Base-by-base conservation (phyloP, 192 early-diverging fungal species). In the Cladochytrium replicatum region DNA sequence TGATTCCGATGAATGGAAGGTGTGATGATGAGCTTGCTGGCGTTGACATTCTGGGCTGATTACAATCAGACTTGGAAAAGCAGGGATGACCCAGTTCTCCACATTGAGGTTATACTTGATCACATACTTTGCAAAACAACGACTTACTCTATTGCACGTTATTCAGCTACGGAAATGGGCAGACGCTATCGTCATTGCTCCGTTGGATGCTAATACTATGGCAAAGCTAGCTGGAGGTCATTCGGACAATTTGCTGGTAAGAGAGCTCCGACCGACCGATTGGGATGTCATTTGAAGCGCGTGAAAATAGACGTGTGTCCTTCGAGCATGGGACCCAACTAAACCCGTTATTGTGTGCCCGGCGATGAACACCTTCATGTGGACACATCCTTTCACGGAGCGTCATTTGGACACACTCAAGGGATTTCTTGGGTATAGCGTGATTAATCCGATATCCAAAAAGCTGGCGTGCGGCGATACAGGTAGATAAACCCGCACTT, bases 311-410 rank as follows among this genome's bases (percentile, higher is more conserved):
- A 93, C 91, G 1, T 91, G 89, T 57, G 74, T 91, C 19, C 51
- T 93, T 23, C 56, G 94, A 4, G 94, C 94, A 0, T 97, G 94
- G 92, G 84, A 92, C 54, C 61, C 64, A 23, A 46, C 42, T 8
- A 78, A 77, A 43, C 85, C 85, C 0, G 75, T 93, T 1, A 48
- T 91, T 11, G 72, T 87, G 4, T 88, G 83, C 48, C 94, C 92
- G 6, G 92, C 92, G n/a, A 98, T 98, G 92, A 94, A 96, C 52
- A 93, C 89, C 4, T 72, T 79, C 68, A 95, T 96, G 94, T 98
- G 89, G 88, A 77, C 83, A 30, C 91, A 98, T 64, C 89, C 86
- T 17, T 78, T 92, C 34, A 96, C 94, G 0, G 61, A 52, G 4
- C 63, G 60, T 27, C 94, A 96, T 58, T 52, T 93, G 25, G 26